Percentiles rank a stretch among this genome's conserved stretches.
These are phyloP conservation scores for Hygrophorus pudorinus DNA, from an alignment of 768 basidiomycete species.

Conservation along the genomic window DNA sequence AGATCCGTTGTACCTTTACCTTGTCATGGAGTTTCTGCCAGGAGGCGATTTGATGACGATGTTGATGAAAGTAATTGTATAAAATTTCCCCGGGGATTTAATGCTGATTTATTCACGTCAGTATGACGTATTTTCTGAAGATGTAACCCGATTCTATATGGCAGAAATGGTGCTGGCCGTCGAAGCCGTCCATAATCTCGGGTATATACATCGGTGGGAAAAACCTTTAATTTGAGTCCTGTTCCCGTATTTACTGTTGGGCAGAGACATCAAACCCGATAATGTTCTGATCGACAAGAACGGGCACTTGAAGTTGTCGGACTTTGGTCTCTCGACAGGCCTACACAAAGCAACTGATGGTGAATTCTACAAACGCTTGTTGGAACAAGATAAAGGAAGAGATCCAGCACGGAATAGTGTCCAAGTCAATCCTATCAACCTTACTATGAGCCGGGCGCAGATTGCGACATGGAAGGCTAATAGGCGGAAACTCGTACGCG, in stretches of 20 bases:
- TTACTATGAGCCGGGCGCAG: slow-evolving; percentile 90
- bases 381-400: slow-evolving; percentile 36
- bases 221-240: slow-evolving; percentile 12
- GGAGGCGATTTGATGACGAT: slow-evolving; percentile 99
- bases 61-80: slow-evolving; percentile 79
- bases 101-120: too few species aligned
- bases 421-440: slow-evolving; percentile 93
- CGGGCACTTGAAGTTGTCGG: slow-evolving; percentile 95
- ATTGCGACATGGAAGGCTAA: slow-evolving; percentile 99
- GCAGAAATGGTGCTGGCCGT: slow-evolving; percentile 98
- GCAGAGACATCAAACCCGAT: slow-evolving; percentile 96
- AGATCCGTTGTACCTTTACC: slow-evolving; percentile 82
- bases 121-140: slow-evolving; percentile 6
- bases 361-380: slow-evolving; percentile 85
- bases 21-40: slow-evolving; percentile 98
- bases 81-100: slow-evolving; percentile 82
- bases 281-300: slow-evolving; percentile 88
- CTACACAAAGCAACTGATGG: slow-evolving; percentile 98
- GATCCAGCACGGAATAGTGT: slow-evolving; percentile 77
- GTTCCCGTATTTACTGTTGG: slow-evolving; percentile 3
- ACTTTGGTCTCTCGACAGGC: slow-evolving; percentile 96
- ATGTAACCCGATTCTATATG: slow-evolving; percentile 30
- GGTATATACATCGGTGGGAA: slow-evolving; percentile 87
- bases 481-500: slow-evolving; percentile 76
- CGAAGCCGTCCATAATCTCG: slow-evolving; percentile 93